Evolutionary conservation across 192 early-diverging fungal genomes (phyloP).

Genomic region (Thamnidium elegans): DNA sequence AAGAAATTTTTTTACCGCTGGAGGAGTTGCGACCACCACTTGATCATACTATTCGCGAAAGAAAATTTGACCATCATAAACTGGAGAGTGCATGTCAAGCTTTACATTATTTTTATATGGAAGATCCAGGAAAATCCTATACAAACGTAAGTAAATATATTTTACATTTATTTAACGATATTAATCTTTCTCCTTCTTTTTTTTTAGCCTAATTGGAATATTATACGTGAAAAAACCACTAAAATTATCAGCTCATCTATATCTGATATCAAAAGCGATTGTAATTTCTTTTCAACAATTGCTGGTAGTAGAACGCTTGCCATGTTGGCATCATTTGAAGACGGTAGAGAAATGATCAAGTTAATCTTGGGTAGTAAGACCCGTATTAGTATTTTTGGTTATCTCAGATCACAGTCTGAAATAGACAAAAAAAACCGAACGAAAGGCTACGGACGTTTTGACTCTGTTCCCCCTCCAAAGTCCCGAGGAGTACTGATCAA

Average conservation of each 20-base stretch:
- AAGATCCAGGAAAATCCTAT: neutral
- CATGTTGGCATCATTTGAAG: constrained; percentile 4
- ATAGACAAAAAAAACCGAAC: too few species aligned
- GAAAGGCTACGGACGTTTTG: too few species aligned
- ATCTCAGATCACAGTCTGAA: neutral
- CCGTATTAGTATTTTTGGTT: constrained; percentile 10
- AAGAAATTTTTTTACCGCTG: constrained; percentile 4
- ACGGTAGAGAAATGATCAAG: neutral
- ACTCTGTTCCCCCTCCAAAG: too few species aligned
- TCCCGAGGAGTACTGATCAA: too few species aligned
- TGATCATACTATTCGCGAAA: too few species aligned
- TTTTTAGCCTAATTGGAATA: too few species aligned
- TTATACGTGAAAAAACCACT: too few species aligned
- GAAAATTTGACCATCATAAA: neutral
- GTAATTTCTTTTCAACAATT: neutral
- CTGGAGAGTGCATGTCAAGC: constrained; percentile 10
- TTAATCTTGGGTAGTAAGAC: neutral
- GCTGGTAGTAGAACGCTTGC: constrained; percentile 7
- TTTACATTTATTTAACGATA: neutral
- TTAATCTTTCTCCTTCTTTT: too few species aligned
- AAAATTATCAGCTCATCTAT: too few species aligned
- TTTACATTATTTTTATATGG: neutral
- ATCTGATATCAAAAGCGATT: neutral
- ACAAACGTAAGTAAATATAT: neutral
- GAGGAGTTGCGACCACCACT: neutral